Percentiles rank a stretch among this genome's conserved stretches.
phyloP scores from a whole-genome alignment of 371 early-diverging fungal species.

The Mortierella sp. region DNA sequence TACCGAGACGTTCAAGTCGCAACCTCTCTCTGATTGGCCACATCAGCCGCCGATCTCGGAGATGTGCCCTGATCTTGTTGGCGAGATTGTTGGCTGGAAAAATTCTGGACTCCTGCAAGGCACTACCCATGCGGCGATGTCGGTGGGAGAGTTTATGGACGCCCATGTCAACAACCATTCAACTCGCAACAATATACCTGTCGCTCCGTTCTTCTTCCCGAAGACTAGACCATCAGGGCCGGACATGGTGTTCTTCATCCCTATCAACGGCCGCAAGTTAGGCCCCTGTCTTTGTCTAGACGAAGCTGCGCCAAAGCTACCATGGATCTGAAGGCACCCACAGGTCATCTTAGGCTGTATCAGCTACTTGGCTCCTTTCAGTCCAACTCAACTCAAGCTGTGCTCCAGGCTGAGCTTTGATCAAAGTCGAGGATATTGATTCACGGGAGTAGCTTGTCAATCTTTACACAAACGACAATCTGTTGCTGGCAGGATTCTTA shows the following conservation, averaged over 20 bases:
- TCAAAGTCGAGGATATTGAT: no score
- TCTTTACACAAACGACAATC: no score
- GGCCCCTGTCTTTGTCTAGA: constrained; percentile 12
- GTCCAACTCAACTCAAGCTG: no score
- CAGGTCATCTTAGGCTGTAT: no score
- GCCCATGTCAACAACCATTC: constrained; percentile 29
- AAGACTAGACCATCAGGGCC: constrained; percentile 27
- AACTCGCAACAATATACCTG: constrained; percentile 20
- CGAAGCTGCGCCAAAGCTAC: constrained; percentile 12
- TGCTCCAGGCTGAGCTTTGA: no score
- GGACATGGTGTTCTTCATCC: constrained; percentile 26
- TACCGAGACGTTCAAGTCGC: constrained; percentile 21
- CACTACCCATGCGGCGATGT: constrained; percentile 25
- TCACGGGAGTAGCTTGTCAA: no score
- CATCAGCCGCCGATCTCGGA: constrained; percentile 20
- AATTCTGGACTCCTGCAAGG: constrained; percentile 31
- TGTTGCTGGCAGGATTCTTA: no score
- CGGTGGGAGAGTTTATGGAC: constrained; percentile 30
- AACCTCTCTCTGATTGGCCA: constrained; percentile 18
- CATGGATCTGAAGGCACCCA: no score
- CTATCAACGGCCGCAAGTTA: constrained; percentile 6
- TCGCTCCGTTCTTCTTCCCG: constrained; percentile 29
- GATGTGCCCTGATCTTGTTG: constrained; percentile 16
- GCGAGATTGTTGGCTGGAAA: constrained; percentile 36
- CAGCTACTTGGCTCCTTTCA: no score